A percentile compares a stretch with the other conserved stretches of the same genome.
Conservation (phyloP, 2,329 filamentous ascomycete genomes). For the Neodidymelliopsis sp. region DNA sequence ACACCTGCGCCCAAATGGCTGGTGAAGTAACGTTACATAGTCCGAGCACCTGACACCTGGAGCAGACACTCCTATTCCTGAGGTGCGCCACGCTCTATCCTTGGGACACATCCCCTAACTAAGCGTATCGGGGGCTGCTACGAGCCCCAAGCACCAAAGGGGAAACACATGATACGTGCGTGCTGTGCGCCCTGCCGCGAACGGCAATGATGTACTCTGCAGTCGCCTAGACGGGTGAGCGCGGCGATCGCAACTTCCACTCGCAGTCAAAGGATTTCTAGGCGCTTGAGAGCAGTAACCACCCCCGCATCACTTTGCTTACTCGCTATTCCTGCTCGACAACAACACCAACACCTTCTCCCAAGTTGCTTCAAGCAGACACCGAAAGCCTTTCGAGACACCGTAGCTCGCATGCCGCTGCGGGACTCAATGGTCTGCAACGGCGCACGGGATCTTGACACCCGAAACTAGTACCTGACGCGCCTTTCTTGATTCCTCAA, state of each 20-base stretch:
- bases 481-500: constrained; percentile 14
- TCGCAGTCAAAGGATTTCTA: constrained; percentile 7
- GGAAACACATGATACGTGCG: constrained; percentile 19
- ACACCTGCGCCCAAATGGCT: not conserved
- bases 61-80: constrained; percentile 2
- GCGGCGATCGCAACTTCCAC: constrained; percentile 17
- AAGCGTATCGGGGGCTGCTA: constrained; percentile 10
- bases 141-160: constrained; percentile 5
- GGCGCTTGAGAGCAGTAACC: constrained; percentile 3
- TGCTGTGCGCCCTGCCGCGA: constrained; percentile 5
- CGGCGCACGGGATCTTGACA: constrained; percentile 8
- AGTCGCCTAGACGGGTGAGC: constrained; percentile 8
- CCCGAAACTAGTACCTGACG: constrained; percentile 8
- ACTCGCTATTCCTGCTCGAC: constrained; percentile 1
- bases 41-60: constrained; percentile 10
- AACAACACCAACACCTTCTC: not conserved
- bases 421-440: not conserved
- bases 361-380: not conserved
- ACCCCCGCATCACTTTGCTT: constrained; percentile 6
- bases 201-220: constrained; percentile 13
- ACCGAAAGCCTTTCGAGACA: not conserved
- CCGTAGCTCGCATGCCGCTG: not conserved
- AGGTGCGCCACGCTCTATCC: constrained; percentile 2
- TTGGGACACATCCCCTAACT: constrained; percentile 12
- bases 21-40: constrained; percentile 17